Percentiles rank a stretch among this genome's conserved stretches.
Evolutionary conservation across 306 rosid species (phyloP).

Genomic region (Gastrolobium bilobum): DNA sequence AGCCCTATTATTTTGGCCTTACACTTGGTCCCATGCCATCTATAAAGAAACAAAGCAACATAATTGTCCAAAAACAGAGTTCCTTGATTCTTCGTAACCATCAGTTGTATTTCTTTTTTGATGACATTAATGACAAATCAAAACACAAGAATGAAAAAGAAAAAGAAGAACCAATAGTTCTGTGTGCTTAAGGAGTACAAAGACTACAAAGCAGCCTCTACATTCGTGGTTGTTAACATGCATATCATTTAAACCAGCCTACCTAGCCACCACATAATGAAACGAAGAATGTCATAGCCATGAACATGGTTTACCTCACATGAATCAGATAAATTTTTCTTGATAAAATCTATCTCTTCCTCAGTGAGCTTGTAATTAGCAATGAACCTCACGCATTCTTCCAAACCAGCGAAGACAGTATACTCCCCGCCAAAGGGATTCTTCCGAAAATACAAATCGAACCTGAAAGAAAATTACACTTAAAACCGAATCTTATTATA

Average conservation of each 20-base stretch:
- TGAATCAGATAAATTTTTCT: slow-evolving; percentile 63
- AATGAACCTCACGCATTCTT: slow-evolving; percentile 78
- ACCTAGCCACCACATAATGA: neutral
- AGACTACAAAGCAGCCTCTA: slow-evolving; percentile 12
- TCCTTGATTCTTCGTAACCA: slow-evolving; percentile 10
- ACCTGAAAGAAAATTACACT: slow-evolving; percentile 59
- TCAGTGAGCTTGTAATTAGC: slow-evolving; percentile 73
- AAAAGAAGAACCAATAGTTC: neutral
- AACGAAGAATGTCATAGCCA: neutral
- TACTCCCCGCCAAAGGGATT: slow-evolving; percentile 92
- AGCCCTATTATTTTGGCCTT: neutral
- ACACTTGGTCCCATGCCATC: neutral
- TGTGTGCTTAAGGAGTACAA: slow-evolving; percentile 10
- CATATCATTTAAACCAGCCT: neutral
- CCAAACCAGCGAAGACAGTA: slow-evolving; percentile 86
- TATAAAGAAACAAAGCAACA: slow-evolving; percentile 1
- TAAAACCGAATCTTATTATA: slow-evolving; percentile 25
- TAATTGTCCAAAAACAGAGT: slow-evolving; percentile 8
- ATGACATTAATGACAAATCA: neutral
- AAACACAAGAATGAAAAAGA: neutral
- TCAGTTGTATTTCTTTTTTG: neutral
- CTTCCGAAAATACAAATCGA: slow-evolving; percentile 86
- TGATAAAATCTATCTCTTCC: slow-evolving; percentile 70
- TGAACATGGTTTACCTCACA: slow-evolving; percentile 67
- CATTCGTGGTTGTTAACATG: neutral